Evolutionary conservation across 371 early-diverging fungal species (phyloP).

Genomic region (Scutellospora calospora): DNA sequence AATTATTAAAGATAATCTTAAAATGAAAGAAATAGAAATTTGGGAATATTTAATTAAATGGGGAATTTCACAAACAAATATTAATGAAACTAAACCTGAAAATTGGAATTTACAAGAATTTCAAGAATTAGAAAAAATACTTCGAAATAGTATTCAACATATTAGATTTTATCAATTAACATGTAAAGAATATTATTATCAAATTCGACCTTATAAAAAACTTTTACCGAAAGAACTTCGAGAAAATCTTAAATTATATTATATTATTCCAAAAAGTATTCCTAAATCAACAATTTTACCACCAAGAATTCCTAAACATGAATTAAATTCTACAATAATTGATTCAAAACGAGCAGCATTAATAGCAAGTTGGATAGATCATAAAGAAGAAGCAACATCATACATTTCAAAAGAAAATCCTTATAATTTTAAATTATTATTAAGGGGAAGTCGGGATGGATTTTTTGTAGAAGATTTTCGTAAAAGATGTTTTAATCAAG

Average conservation of each 20-base stretch:
- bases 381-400: neutral
- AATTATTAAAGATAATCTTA: neutral
- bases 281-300: neutral
- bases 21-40: conserved; percentile 34
- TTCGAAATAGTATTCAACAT: conserved; percentile 20
- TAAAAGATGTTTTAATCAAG: conserved; percentile 35
- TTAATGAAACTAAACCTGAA: neutral
- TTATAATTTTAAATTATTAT: conserved; percentile 33
- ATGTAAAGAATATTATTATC: conserved; percentile 24
- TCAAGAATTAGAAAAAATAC: conserved; percentile 16
- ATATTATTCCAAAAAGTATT: conserved; percentile 29
- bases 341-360: conserved; percentile 4
- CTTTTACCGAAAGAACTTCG: conserved; percentile 33
- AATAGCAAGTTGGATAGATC: conserved; percentile 40
- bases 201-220: conserved; percentile 36
- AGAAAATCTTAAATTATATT: conserved; percentile 26
- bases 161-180: conserved; percentile 16
- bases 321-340: conserved; percentile 21
- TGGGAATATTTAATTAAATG: conserved; percentile 35
- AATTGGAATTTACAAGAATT: conserved; percentile 14
- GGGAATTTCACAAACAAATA: conserved; percentile 32
- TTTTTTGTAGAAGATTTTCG: conserved; percentile 32
- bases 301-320: conserved; percentile 5
- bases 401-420: neutral
- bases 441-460: conserved; percentile 34